phyloP scores from a whole-genome alignment of 768 basidiomycete species.

The Tylopilus subfusipes region DNA sequence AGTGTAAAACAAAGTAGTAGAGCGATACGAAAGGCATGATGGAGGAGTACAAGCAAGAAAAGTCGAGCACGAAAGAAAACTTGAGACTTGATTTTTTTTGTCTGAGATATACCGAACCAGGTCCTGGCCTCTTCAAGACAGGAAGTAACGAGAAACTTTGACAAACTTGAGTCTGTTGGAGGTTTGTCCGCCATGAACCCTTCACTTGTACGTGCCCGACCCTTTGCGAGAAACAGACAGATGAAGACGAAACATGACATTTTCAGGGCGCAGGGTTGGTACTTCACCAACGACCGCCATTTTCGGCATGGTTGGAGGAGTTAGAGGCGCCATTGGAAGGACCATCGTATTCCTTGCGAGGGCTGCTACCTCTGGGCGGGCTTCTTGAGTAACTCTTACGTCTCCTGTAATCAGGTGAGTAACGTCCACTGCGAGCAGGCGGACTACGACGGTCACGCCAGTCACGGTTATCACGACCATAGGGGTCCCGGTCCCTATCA shows the following conservation, averaged over 20 bases:
- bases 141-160: conserved; percentile 50
- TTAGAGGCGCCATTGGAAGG: conserved; percentile 38
- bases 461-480: conserved; percentile 68
- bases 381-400: conserved; percentile 78
- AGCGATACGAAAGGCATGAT: conserved; percentile 41
- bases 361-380: conserved; percentile 71
- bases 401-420: conserved; percentile 74
- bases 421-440: conserved; percentile 59
- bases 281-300: conserved; percentile 61
- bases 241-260: conserved; percentile 26
- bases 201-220: conserved; percentile 42
- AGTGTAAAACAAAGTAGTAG: conserved; percentile 46
- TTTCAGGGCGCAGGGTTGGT: conserved; percentile 15
- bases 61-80: conserved; percentile 54
- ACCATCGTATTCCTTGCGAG: conserved; percentile 47
- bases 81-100: conserved; percentile 65
- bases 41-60: conserved; percentile 45
- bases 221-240: conserved; percentile 33
- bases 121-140: conserved; percentile 44
- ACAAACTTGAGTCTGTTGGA: conserved; percentile 40
- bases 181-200: conserved; percentile 42
- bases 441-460: conserved; percentile 83
- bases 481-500: conserved; percentile 56
- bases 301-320: conserved; percentile 38
- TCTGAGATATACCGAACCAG: conserved; percentile 49